Conservation (phyloP, 192 early-diverging fungal genomes). For the Backusella morwellensis region DNA sequence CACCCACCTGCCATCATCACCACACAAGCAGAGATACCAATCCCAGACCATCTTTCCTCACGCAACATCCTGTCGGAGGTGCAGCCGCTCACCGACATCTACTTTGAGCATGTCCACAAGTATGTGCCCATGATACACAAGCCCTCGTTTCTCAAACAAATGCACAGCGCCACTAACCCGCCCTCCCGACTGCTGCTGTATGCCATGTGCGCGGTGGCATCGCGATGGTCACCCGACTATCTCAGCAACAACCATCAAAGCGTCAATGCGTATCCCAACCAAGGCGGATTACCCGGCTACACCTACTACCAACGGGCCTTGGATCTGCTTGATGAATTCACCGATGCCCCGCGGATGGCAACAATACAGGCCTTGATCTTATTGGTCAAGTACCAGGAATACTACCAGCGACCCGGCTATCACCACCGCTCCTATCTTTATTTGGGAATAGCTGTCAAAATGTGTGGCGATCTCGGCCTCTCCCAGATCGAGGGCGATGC, state of each 20-base stretch:
- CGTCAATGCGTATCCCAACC: neutral
- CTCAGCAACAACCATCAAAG: neutral
- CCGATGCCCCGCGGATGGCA: slow-evolving; percentile 48
- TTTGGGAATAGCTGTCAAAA: slow-evolving; percentile 30
- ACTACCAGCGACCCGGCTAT: slow-evolving; percentile 41
- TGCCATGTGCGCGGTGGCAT: slow-evolving; percentile 52
- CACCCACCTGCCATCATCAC: neutral
- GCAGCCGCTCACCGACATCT: slow-evolving; percentile 35
- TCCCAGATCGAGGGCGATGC: slow-evolving; percentile 9
- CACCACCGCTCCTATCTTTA: slow-evolving; percentile 51
- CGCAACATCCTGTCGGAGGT: neutral
- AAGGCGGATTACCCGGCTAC: slow-evolving; percentile 18
- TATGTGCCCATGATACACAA: slow-evolving; percentile 57
- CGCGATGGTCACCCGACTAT: slow-evolving; percentile 37
- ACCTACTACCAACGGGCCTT: slow-evolving; percentile 28
- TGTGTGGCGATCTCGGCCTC: slow-evolving; percentile 28
- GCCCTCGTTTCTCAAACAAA: slow-evolving; percentile 44
- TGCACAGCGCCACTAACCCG: slow-evolving; percentile 44
- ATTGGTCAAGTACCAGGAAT: slow-evolving; percentile 54
- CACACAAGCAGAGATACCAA: neutral
- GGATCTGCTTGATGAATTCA: slow-evolving; percentile 42
- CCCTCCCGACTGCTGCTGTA: slow-evolving; percentile 53
- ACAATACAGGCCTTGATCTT: slow-evolving; percentile 53
- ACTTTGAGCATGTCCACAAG: slow-evolving; percentile 52
- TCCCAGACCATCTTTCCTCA: slow-evolving; percentile 7